Evolutionary conservation across 2,329 filamentous ascomycete species (phyloP).

Genomic region (Microsporum audouinii): DNA sequence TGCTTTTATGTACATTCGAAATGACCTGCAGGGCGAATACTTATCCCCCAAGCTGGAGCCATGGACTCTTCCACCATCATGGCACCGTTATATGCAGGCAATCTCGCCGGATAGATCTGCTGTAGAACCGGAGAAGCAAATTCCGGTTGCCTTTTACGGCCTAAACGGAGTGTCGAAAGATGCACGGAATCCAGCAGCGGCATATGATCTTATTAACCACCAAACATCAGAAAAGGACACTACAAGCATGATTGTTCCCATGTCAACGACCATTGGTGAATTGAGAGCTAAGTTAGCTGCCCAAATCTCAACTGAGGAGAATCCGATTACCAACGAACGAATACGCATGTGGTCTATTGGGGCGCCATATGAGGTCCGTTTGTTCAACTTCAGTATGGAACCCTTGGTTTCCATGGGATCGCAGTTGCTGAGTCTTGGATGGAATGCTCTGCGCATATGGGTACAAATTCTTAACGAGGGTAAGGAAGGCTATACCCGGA

Average conservation of each 20-base stretch:
- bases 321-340: conserved; percentile 22
- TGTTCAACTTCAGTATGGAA: not conserved
- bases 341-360: conserved; percentile 28
- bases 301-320: conserved; percentile 21
- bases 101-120: not conserved
- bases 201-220: not conserved
- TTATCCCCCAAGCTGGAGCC: conserved; percentile 24
- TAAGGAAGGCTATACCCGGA: not conserved
- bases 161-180: not conserved
- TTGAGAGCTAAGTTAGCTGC: conserved; percentile 28
- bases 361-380: not conserved
- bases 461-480: not conserved
- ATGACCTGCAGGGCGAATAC: conserved; percentile 35
- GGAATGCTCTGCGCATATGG: not conserved
- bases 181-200: not conserved
- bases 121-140: not conserved
- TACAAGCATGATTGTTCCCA: conserved; percentile 19
- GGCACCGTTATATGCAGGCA: not conserved
- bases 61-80: not conserved
- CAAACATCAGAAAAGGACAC: not conserved
- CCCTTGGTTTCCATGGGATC: not conserved
- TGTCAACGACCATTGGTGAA: conserved; percentile 25
- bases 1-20: conserved; percentile 45
- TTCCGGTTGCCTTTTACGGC: not conserved
- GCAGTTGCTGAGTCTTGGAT: not conserved